These are phyloP conservation scores for Aspergillus pseudotamarii DNA, from an alignment of 2,329 filamentous ascomycete genomes.

Conservation along the genomic window DNA sequence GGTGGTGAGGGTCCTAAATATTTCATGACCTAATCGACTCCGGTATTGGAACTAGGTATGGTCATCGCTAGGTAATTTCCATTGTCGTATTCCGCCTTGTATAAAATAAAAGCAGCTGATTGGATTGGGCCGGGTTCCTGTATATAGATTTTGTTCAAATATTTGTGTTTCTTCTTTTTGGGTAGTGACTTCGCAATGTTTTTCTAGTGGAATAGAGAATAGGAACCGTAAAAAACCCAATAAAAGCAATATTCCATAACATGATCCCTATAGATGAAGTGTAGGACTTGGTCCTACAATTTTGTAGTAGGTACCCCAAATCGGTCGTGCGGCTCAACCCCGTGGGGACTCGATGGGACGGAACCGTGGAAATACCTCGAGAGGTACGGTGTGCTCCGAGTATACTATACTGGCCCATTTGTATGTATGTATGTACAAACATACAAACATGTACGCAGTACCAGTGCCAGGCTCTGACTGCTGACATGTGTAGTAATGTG, in stretches of 20 bases:
- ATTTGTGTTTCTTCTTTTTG: background rate
- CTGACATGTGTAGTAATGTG: no score
- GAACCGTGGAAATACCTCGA: constrained; percentile 15
- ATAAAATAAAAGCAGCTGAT: constrained; percentile 10
- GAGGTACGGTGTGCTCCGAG: background rate
- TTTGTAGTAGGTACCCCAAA: background rate
- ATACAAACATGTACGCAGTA: background rate
- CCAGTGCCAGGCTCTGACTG: background rate
- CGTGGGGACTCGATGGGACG: constrained; percentile 11
- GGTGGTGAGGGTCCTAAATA: constrained; percentile 78
- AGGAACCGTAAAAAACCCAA: background rate
- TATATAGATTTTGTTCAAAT: constrained; percentile 10
- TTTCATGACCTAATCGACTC: constrained; percentile 54
- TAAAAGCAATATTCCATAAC: background rate
- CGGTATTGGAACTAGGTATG: background rate
- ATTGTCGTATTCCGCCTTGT: background rate
- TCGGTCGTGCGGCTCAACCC: constrained; percentile 3
- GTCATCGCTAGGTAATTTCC: background rate
- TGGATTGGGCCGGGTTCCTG: background rate
- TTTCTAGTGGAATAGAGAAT: background rate
- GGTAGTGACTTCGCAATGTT: background rate
- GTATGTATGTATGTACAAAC: background rate
- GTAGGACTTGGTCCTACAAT: background rate
- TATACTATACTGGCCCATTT: background rate
- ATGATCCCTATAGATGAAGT: background rate